phyloP scores from a whole-genome alignment of 345 rosid genomes.

The Arabidopsis suecica region DNA sequence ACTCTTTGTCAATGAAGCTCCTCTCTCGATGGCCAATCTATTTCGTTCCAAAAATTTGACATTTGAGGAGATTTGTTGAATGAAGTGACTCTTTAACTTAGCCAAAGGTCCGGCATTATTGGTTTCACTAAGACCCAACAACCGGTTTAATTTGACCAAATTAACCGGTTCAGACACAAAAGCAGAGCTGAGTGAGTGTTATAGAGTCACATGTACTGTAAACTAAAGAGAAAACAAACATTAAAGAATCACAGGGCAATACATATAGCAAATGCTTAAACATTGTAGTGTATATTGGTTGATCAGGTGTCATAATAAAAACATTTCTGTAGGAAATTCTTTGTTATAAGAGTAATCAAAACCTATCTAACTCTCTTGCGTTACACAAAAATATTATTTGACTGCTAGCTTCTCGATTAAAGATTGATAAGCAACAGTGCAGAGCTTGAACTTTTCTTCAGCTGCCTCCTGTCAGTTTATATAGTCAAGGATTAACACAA shows the following conservation, averaged over 20 bases:
- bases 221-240: too few relatives aligned
- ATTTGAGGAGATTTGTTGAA: conserved; percentile 20
- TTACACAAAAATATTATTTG: conserved; percentile 35
- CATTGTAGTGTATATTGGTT: not conserved
- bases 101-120: conserved; percentile 11
- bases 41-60: conserved; percentile 1
- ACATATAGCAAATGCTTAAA: too few relatives aligned
- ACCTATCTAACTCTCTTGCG: conserved; percentile 7
- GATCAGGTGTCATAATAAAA: not conserved
- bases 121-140: not conserved
- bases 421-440: conserved; percentile 81
- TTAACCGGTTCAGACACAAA: conserved; percentile 21
- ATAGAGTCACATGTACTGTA: too few relatives aligned
- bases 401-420: conserved; percentile 67
- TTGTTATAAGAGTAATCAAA: conserved; percentile 4
- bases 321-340: not conserved
- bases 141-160: not conserved
- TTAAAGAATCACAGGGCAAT: too few relatives aligned
- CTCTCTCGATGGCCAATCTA: conserved; percentile 20
- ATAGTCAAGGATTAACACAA: conserved; percentile 12
- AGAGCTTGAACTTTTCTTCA: conserved; percentile 89
- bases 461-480: conserved; percentile 53
- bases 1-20: conserved; percentile 4
- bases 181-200: not conserved
- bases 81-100: conserved; percentile 16